Conservation (phyloP, 129 eudicot genomes). For the Silybum marianum region DNA sequence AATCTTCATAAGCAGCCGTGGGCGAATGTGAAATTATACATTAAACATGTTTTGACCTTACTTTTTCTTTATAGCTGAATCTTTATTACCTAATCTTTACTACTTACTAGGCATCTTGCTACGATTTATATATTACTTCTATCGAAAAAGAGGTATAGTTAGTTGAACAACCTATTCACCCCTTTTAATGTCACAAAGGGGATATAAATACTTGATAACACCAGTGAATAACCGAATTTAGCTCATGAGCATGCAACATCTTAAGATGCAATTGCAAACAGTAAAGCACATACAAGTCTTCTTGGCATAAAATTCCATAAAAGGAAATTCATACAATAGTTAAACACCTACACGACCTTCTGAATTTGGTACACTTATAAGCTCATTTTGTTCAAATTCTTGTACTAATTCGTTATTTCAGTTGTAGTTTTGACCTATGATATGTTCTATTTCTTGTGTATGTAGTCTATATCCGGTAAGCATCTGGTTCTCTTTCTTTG, state of each 20-base stretch:
- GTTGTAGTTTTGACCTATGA: neutral
- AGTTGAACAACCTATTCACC: neutral
- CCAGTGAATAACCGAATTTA: neutral
- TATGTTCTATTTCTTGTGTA: neutral
- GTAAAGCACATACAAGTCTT: neutral
- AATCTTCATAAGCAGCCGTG: neutral
- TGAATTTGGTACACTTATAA: neutral
- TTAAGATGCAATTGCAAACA: neutral
- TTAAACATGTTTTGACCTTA: neutral
- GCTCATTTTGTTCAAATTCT: neutral
- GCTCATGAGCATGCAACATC: neutral
- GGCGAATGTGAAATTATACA: neutral
- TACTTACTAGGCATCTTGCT: neutral
- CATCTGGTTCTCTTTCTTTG: neutral
- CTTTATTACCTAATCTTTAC: neutral
- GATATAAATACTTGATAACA: neutral
- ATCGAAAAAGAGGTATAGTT: neutral
- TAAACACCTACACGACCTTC: neutral
- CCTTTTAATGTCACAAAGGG: neutral
- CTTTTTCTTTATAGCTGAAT: neutral
- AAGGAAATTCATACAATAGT: conserved; percentile 18
- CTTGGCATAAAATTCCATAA: neutral
- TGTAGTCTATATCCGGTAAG: neutral
- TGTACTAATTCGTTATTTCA: neutral
- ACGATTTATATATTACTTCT: neutral